Base-by-base conservation (phyloP, 2,329 filamentous ascomycete genomes). In the Fusarium sp. region DNA sequence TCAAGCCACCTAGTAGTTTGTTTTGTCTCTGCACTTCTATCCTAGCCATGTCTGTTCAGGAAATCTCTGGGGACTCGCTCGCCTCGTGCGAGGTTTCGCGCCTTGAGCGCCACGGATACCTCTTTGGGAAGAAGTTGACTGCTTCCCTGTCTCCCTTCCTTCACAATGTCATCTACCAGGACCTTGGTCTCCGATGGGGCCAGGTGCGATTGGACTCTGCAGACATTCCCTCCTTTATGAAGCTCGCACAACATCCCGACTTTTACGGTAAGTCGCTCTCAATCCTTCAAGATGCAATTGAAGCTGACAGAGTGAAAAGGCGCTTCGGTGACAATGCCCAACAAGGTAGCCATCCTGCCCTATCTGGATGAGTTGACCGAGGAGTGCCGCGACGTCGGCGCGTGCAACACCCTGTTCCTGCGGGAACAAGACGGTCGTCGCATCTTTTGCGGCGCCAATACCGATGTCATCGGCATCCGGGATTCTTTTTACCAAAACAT, bases 251-350 rank as follows among this genome's bases (percentile, higher is more conserved):
- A 63, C 81, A 90, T 68, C 86, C 87, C 15, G 82, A 86, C 70
- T 92, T 90, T 78, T 91, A 90, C 75, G 90, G 90, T 87, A 80
- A 43, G 82, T 52, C 15, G n/a, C 36, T n/a, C 43, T 4, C 16
- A 10, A 7, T 12, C 43, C 5, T 2, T 28, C 36, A 31, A n/a
- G 16, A 30, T 36, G 59, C 4, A 39, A 51, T 4, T 9, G 4
- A 52, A 5, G 7, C 39, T 60, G 28, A 61, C 27, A 27, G 40
- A 18, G 41, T 9, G 44, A 16, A 44, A 31, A 88, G 91, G 91
- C 58, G 89, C 91, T 23, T 89, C 91, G 4, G 90, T 95, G 39
- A 95, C 93, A 18, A 96, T 95, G 93, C 93, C 93, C 0, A 90
- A 94, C 84, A 95, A 96, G 80, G 88, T 95, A 28, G 85, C 89